Evolutionary conservation across 305 asterid genomes (phyloP).

Genomic region (Solanum hybrid): DNA sequence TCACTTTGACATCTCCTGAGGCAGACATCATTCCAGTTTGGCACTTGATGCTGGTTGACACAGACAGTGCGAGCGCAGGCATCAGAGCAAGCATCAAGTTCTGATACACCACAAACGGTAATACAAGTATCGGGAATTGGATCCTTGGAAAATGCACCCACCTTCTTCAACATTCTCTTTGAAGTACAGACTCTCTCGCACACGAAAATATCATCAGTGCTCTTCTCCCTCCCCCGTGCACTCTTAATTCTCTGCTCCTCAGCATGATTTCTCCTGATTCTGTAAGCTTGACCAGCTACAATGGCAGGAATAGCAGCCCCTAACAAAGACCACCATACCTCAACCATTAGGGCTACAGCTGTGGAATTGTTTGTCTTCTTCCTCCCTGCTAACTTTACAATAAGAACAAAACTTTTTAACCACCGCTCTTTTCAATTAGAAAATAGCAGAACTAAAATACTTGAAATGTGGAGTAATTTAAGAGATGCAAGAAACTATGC

Average conservation of each 20-base stretch:
- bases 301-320: conserved; percentile 80
- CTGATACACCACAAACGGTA: conserved; percentile 88
- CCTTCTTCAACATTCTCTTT: conserved; percentile 87
- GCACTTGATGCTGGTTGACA: conserved; percentile 88
- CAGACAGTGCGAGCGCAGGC: conserved; percentile 94
- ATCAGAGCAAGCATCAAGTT: conserved; percentile 89
- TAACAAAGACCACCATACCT: conserved; percentile 75
- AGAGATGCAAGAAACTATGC: neutral
- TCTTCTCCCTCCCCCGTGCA: conserved; percentile 78
- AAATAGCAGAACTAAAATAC: neutral
- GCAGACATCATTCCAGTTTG: conserved; percentile 89
- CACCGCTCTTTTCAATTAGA: neutral
- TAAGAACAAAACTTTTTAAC: neutral
- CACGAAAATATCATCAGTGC: conserved; percentile 66
- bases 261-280: conserved; percentile 56
- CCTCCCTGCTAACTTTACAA: neutral
- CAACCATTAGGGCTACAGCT: conserved; percentile 46
- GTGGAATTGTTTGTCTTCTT: conserved; percentile 1
- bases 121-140: conserved; percentile 88
- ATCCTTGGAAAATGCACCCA: conserved; percentile 86
- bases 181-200: conserved; percentile 94
- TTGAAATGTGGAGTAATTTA: neutral
- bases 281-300: conserved; percentile 67
- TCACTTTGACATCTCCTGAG: conserved; percentile 86
- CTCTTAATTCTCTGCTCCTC: conserved; percentile 71